phyloP scores from a whole-genome alignment of 805 yeast species.

The Lipomyces spencermartinsiae region DNA sequence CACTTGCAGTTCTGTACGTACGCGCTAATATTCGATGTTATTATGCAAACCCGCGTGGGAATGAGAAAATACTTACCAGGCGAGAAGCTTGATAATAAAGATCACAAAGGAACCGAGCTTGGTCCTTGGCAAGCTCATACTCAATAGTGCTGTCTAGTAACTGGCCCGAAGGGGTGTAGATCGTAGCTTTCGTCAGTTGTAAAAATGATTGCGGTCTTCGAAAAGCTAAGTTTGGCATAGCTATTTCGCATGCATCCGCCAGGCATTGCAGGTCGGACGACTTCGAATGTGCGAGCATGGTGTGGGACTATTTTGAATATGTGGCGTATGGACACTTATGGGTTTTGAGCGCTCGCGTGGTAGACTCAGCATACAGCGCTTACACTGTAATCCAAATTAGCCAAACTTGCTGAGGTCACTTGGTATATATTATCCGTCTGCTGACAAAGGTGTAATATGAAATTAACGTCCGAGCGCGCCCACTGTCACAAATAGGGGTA shows the following conservation, averaged over 20 bases:
- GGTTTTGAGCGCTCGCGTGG: neutral
- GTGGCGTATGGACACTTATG: neutral
- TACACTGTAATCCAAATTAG: neutral
- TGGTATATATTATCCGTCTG: neutral
- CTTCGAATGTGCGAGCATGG: neutral
- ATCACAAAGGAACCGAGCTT: neutral
- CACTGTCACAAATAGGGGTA: neutral
- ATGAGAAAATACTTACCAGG: neutral
- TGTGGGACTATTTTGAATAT: neutral
- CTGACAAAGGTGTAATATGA: neutral
- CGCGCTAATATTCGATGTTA: neutral
- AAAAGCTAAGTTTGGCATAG: neutral
- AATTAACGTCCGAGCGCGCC: neutral
- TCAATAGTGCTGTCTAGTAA: neutral
- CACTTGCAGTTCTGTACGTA: neutral
- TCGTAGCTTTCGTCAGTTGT: neutral
- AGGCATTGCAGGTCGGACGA: neutral
- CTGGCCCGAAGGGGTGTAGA: neutral
- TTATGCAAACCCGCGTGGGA: neutral
- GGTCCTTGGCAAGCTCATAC: neutral
- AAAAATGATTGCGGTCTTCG: conserved; percentile 5
- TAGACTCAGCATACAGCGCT: no score
- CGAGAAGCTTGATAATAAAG: conserved; percentile 9
- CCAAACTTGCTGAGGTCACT: neutral
- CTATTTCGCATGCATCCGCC: conserved; percentile 1